Conservation (phyloP, 805 yeast genomes). For the Alloascoidea africana region DNA sequence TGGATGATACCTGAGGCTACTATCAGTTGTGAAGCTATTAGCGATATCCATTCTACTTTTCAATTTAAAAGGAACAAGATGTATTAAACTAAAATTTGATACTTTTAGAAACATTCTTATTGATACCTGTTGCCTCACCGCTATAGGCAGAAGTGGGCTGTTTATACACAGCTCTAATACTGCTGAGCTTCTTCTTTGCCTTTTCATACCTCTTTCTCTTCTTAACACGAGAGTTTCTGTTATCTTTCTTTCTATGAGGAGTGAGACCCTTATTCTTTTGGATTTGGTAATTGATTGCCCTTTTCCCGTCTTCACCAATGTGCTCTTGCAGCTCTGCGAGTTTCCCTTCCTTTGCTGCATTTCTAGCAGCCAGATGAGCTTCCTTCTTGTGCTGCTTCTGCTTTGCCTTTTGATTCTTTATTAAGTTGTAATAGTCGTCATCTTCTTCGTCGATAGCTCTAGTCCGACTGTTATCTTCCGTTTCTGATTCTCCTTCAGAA, state of each 20-base stretch:
- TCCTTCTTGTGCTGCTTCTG: slow-evolving; percentile 38
- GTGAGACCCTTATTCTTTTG: slow-evolving; percentile 94
- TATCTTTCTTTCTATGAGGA: slow-evolving; percentile 82
- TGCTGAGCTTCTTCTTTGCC: slow-evolving; percentile 87
- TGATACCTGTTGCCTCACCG: slow-evolving; percentile 96
- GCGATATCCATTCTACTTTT: no score
- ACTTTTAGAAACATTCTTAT: slow-evolving; percentile 82
- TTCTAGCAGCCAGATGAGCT: slow-evolving; percentile 56
- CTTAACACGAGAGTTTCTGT: slow-evolving; percentile 92
- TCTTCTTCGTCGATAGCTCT: slow-evolving; percentile 17
- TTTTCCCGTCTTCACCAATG: slow-evolving; percentile 69
- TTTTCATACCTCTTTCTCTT: slow-evolving; percentile 94
- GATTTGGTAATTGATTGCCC: slow-evolving; percentile 91
- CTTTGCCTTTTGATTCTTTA: slow-evolving; percentile 30
- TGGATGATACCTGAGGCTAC: no score
- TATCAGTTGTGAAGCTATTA: no score
- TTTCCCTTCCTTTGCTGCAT: slow-evolving; percentile 76
- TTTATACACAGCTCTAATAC: slow-evolving; percentile 81
- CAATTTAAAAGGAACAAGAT: no score
- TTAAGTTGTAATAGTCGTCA: slow-evolving; percentile 41
- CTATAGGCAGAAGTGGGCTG: slow-evolving; percentile 63
- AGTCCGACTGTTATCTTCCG: slow-evolving; percentile 16
- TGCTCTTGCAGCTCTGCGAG: slow-evolving; percentile 52
- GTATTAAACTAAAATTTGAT: slow-evolving; percentile 58
- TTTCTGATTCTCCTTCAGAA: slow-evolving; percentile 33